phyloP scores from a whole-genome alignment of 2,329 filamentous ascomycete species.

The Malbranchea zuffiana region DNA sequence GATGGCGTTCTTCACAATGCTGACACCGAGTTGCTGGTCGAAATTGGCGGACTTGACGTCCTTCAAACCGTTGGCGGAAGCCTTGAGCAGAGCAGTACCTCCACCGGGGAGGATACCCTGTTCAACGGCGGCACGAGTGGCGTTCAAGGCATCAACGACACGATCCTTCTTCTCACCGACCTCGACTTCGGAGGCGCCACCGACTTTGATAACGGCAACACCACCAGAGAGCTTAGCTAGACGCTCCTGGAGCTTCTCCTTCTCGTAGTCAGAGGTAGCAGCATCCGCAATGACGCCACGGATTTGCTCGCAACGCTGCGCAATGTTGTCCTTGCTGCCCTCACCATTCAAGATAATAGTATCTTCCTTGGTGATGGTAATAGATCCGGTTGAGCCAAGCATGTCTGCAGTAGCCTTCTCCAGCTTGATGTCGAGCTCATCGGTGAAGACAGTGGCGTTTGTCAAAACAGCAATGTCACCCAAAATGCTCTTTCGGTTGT shows the following conservation, averaged over 20 bases:
- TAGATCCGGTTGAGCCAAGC: conserved; percentile 93
- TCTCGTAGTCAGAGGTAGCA: conserved; percentile 95
- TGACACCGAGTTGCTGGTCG: conserved; percentile 96
- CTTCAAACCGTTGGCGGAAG: conserved; percentile 74
- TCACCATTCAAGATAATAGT: conserved; percentile 97
- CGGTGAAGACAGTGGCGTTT: conserved; percentile 94
- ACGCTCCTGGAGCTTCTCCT: conserved; percentile 99
- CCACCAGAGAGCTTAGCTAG: conserved; percentile 97
- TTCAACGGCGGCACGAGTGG: conserved; percentile 94
- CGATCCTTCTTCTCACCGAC: conserved; percentile 99
- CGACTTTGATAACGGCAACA: conserved; percentile 99
- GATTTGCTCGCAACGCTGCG: conserved; percentile 98
- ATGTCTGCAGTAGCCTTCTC: conserved; percentile 95
- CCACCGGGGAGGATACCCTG: conserved; percentile 98
- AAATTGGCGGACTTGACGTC: conserved; percentile 87
- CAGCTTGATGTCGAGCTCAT: conserved; percentile 97
- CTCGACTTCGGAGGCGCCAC: conserved; percentile 94
- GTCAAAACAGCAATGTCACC: conserved; percentile 92
- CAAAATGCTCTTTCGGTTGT: conserved; percentile 99
- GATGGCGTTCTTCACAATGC: conserved; percentile 96
- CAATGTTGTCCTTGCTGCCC: conserved; percentile 83
- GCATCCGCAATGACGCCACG: conserved; percentile 91
- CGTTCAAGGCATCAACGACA: conserved; percentile 96
- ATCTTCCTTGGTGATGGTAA: conserved; percentile 99
- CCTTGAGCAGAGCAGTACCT: conserved; percentile 96